Conservation (phyloP, 192 early-diverging fungal species). For the Radiomyces spectabilis region DNA sequence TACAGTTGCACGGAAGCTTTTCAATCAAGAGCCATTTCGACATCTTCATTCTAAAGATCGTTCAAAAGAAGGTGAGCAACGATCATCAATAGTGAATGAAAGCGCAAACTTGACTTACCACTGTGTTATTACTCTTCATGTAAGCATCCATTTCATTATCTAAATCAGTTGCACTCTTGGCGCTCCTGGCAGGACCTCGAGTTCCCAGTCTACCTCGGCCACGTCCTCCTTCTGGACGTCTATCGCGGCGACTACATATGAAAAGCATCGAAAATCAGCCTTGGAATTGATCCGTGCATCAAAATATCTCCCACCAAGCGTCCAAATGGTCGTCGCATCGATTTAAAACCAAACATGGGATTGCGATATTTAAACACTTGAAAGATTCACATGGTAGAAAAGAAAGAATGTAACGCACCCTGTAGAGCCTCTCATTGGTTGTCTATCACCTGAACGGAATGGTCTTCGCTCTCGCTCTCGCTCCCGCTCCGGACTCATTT, state of each 20-base stretch:
- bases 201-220: slow-evolving; percentile 2
- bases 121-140: slow-evolving; percentile 27
- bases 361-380: too few species aligned
- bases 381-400: too few species aligned
- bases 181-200: neutral
- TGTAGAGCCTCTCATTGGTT: too few species aligned
- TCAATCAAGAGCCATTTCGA: slow-evolving; percentile 9
- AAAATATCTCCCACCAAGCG: too few species aligned
- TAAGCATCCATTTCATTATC: slow-evolving; percentile 53
- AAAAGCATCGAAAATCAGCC: too few species aligned
- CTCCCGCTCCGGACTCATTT: neutral
- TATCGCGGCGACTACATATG: slow-evolving; percentile 1
- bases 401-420: too few species aligned
- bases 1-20: neutral
- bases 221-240: neutral
- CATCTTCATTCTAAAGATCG: neutral
- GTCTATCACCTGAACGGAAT: too few species aligned
- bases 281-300: too few species aligned
- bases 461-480: too few species aligned
- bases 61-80: neutral
- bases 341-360: neutral
- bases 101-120: neutral
- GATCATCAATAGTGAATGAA: neutral
- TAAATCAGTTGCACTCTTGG: slow-evolving; percentile 34
- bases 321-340: neutral